phyloP scores from a whole-genome alignment of 2,329 filamentous ascomycete species.

The Claviceps quebecensis region DNA sequence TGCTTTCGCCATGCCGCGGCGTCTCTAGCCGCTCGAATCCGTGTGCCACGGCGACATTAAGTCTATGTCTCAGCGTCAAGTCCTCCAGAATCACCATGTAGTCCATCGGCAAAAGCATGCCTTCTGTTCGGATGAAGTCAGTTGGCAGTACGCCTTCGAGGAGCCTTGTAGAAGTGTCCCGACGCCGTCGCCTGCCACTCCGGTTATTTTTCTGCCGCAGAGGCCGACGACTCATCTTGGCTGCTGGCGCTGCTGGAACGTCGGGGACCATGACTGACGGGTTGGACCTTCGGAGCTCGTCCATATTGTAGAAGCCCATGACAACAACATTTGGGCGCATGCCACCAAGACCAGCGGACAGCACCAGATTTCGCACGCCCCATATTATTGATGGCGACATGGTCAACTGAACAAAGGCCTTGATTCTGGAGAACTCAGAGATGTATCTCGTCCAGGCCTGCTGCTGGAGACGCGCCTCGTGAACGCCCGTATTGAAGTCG shows the following conservation, averaged over 20 bases:
- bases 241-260: conserved; percentile 23
- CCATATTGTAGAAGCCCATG: conserved; percentile 65
- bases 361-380: conserved; percentile 70
- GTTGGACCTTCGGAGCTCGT: conserved; percentile 52
- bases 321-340: conserved; percentile 85
- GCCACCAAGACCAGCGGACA: conserved; percentile 69
- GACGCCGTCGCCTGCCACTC: conserved; percentile 25
- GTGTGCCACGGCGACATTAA: conserved; percentile 75
- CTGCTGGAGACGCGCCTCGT: conserved; percentile 70
- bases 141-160: conserved; percentile 50
- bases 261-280: conserved; percentile 44
- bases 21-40: conserved; percentile 67
- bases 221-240: conserved; percentile 16
- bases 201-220: conserved; percentile 17
- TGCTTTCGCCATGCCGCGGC: conserved; percentile 42
- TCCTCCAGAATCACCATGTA: conserved; percentile 80
- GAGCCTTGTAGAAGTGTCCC: conserved; percentile 41
- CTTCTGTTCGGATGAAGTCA: conserved; percentile 53
- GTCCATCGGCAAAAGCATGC: conserved; percentile 52
- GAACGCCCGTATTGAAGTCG: conserved; percentile 64
- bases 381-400: conserved; percentile 74
- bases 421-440: conserved; percentile 66
- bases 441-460: conserved; percentile 77
- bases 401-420: conserved; percentile 77
- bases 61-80: conserved; percentile 58